These are phyloP conservation scores for Hymenoscyphus fraxineus DNA, from an alignment of 2,329 filamentous ascomycete genomes.

Conservation along the genomic window DNA sequence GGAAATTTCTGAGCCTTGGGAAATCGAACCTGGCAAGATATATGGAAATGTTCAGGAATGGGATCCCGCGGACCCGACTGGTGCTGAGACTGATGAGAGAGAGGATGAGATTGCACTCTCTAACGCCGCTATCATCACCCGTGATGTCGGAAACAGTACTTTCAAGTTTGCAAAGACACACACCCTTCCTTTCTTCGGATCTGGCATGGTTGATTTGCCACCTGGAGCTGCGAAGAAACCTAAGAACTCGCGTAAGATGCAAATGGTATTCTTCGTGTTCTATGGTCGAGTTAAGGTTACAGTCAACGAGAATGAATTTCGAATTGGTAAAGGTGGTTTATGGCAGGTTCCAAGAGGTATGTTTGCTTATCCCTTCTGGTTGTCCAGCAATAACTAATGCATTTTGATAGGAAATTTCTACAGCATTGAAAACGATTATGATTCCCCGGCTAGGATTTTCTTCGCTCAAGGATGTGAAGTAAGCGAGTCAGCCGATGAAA, in stretches of 20 bases:
- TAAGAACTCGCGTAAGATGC: constrained; percentile 94
- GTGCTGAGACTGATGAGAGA: constrained; percentile 50
- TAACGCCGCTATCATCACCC: constrained; percentile 49
- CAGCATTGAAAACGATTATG: constrained; percentile 77
- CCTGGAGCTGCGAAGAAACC: constrained; percentile 77
- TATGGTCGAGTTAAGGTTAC: constrained; percentile 77
- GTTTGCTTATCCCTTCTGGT: constrained; percentile 33
- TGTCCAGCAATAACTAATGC: constrained; percentile 16
- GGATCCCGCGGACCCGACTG: constrained; percentile 57
- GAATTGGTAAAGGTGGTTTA: constrained; percentile 80
- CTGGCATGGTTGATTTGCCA: constrained; percentile 84
- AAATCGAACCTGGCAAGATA: constrained; percentile 61
- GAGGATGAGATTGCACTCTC: constrained; percentile 52
- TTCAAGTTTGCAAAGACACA: constrained; percentile 91
- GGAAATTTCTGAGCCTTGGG: constrained; percentile 65
- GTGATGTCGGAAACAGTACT: constrained; percentile 58
- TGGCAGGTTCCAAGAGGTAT: constrained; percentile 94
- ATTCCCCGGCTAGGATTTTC: constrained; percentile 73
- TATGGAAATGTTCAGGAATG: constrained; percentile 61
- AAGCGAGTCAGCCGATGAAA: constrained; percentile 11
- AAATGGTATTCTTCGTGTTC: constrained; percentile 93
- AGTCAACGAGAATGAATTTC: constrained; percentile 71
- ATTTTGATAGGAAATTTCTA: constrained; percentile 76
- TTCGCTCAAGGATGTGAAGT: constrained; percentile 82
- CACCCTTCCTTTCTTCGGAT: constrained; percentile 79